Evolutionary conservation across 2,329 filamentous ascomycete species (phyloP), one percentile per base, ranked within the genome.

Genomic region (Sporothrix inflata): DNA sequence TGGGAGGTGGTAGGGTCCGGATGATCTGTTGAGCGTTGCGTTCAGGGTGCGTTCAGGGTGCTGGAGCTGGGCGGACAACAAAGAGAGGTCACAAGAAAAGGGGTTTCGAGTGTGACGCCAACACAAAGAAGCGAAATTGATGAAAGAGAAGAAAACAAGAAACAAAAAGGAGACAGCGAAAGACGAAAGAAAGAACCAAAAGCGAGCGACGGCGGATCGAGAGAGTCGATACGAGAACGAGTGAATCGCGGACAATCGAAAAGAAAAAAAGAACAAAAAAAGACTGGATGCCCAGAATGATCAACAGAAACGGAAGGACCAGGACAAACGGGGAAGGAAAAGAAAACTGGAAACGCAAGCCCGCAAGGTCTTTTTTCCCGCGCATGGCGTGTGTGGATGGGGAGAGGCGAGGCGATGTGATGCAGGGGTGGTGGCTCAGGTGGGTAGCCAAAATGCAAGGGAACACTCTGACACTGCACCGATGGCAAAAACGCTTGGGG

Each of bases 371-470:
- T 42, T 61, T 63, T 49, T 38, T 61, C 42, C 63, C 63, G 42
- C 69, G 55, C 27, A 70, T 51, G 55, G 68, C 38, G 68, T 61
- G 66, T 61, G 51, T 47, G 65, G 53, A 40, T 16, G 63, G 45
- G 42, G 51, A 40, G 34, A 63, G 57, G 57, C 57, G 21, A 69
- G 63, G 27, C 42, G 71, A 72, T 70, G 71, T 42, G 71, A 70
- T 66, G 71, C 71, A 72, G 71, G 71, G 71, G 71, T 69, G 24
- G 55, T n/a, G n/a, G n/a, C n/a, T n/a, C n/a, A n/a, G n/a, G n/a
- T 19, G 30, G 55, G 55, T 55, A 51, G 42, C 24, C 8, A 45
- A 57, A 51, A 49, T 47, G 65, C 47, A 61, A 57, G 55, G 53
- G 42, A 57, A 30, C 53, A n/a, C n/a, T n/a, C n/a, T n/a, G n/a